Evolutionary conservation across 768 basidiomycete genomes (phyloP), one percentile per base, ranked within the genome.

Genomic region (Austroboletus eburneus): DNA sequence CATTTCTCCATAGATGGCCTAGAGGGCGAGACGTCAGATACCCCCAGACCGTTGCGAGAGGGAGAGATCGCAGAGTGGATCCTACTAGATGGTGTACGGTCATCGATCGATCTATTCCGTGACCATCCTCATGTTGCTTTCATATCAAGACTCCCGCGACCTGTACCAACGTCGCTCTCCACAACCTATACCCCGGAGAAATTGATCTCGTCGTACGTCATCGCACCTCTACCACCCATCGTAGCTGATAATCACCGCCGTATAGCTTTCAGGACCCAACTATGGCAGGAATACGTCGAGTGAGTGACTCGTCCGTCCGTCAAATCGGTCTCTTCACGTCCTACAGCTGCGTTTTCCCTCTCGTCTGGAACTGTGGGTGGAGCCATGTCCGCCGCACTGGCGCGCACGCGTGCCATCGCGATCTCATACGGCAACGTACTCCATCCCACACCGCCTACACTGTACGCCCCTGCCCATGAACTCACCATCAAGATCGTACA

Each of bases 351-450:
- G 2, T 91, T 93, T 63, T 77, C 87, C 3, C 75, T 97, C 35
- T 92, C 91, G 2, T 93, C 90, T 23, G 94, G 94, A 2, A 97
- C 94, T 2, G 75, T 98, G 51, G 94, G 94, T 32, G 93, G 92
- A 3, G 87, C 94, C 14, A 72, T 97, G 64, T 87, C 87, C 22
- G 83, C 85, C 18, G 79, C 80, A 20, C 73, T 92, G 36, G 83
- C 85, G 21, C 73, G 72, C 47, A 74, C 71, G 23, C 85, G 90
- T 32, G 80, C 90, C 34, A 86, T 96, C 48, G 93, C 94, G 1
- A 59, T 97, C 30, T 94, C 91, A 0, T 95, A 96, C 62, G 91
- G 91, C 29, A 87, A 76, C 14, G 79, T 94, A 42, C 62, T 76
- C 37, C 76, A 80, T 58, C 87, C 88, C 2, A 83, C 84, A 5